Base-by-base conservation (phyloP, 345 rosid genomes). In the Brassica rapa region DNA sequence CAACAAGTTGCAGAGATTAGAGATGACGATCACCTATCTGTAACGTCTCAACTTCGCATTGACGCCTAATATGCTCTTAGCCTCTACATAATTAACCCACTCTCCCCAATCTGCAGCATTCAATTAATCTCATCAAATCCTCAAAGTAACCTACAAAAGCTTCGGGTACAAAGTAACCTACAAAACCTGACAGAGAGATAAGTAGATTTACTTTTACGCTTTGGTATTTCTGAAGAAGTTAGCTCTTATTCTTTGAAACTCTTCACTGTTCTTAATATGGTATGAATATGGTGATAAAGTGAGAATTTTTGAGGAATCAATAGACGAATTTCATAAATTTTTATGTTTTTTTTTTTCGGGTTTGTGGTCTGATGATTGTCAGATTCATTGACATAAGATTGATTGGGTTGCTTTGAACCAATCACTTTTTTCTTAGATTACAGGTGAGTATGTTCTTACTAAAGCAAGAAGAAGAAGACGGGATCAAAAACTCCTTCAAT, bases 401-500 rank as follows among this genome's bases (percentile, higher is more conserved):
- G 14, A 37, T 37, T 37, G 41, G 1, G 5, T 30, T 15, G 41
- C 41, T 62, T 5, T 5, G 3, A 16, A 19, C 24, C 8, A 7
- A 23, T 32, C 37, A 1, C 56, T 5, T 68, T 37, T 37, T 2
- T 37, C 8, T 37, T 37, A 37, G 41, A 10, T 41, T 41, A 41
- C 49, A 41, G 82, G 81, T 68, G 65, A 70, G 15, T 61, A 32
- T 11, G 6, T 43, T 37, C 10, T 78, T 5, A 16, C 11, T n/a
- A 11, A 43, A 3, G 15, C n/a, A 43, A 12, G 43, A 37, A 37
- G 15, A 43, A 43, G 53, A 77, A 32, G 66, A 88, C 86, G 91
- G 87, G 72, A 39, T 84, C 86, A 1, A 85, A 84, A 70, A 65
- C 77, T 83, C 77, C 83, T 75, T 72, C 85, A 25, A 74, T 85